Evolutionary conservation across 2,329 filamentous ascomycete species (phyloP), one percentile per base, ranked within the genome.

Genomic region (Penicillium digitatum): DNA sequence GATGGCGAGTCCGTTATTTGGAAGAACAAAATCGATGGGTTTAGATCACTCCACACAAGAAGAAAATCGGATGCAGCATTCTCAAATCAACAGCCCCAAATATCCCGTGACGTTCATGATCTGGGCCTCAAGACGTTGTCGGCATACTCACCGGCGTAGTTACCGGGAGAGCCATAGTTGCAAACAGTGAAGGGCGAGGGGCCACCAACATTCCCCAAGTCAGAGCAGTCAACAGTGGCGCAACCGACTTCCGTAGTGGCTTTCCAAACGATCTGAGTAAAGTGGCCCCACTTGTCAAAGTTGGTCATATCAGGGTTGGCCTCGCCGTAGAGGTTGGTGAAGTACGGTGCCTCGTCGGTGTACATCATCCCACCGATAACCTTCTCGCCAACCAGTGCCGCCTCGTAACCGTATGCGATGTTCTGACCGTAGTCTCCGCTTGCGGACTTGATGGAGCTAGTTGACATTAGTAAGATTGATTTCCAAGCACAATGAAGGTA

Each of bases 281-380:
- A 89, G 72, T 92, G 89, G 53, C 89, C 90, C 81, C 82, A 90
- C 5, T 69, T 62, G 51, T 85, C 76, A 71, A 91, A 89, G 72
- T 82, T 72, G 70, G 69, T 65, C 80, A 83, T 83, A 66, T 82
- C 74, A 26, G 88, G 87, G 69, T 78, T 79, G 55, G 73, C 69
- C 62, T 78, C 54, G 61, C 85, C 87, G 68, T 87, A 94, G 50
- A 76, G 72, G 29, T 69, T 66, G 55, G 80, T 80, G 74, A 81
- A 86, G 66, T 75, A 75, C 60, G 70, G 69, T 65, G 88, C 78
- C 74, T 96, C 90, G 66, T 82, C 83, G 72, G 94, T 90, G 82
- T 96, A 96, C 90, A 94, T 96, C 76, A 87, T 50, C 10, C 26
- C 80, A 71, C 93, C 82, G 67, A 86, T 89, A 69, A 93, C 86